Base-by-base conservation (phyloP, 495 filamentous ascomycete species). In the Penicillium ucsense region DNA sequence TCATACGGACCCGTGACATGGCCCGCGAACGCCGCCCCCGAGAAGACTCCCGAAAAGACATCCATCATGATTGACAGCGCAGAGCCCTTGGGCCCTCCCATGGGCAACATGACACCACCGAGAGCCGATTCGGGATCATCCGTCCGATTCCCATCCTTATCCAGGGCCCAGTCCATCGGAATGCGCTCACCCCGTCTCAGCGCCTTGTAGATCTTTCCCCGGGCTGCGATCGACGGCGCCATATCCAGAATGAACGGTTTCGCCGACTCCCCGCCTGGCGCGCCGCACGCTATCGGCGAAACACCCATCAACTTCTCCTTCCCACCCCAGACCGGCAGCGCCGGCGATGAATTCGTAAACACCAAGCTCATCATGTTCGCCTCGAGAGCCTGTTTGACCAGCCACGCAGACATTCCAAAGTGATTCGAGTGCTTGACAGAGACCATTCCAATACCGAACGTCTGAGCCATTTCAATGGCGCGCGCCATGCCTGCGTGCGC, bases 51-150 rank as follows among this genome's bases (percentile, higher is more conserved):
- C 5, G 84, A 86, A 50, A 89, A 88, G 3, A 89, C 82, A 66
- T 89, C 85, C 85, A 88, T 88, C 85, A 89, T 88, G 35, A 89
- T 74, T 0, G 82, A 67, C 38, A 89, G 52, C 4, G 78, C 85
- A 11, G 76, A 81, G 4, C 85, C 85, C 61, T 89, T 89, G 0
- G 84, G 83, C 1, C 85, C 85, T 0, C 83, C 85, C 81, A 89
- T 88, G 0, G 85, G 84, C 43, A 87, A 63, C 85, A 89, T 89
- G 1, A 84, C 80, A 0, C 85, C 85, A 43, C 79, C 69, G 29
- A 88, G 57, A 31, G 84, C 85, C 10, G 68, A 66, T 1, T 64
- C 75, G 0, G 85, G 84, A 59, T 89, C 83, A 54, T 80, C 76
- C 2, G 85, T 88, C 49, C 55, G 68, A n/a, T 68, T 70, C 3